These are phyloP conservation scores for Aspergillus candidus DNA, from an alignment of 2,329 filamentous ascomycete genomes.

Conservation along the genomic window DNA sequence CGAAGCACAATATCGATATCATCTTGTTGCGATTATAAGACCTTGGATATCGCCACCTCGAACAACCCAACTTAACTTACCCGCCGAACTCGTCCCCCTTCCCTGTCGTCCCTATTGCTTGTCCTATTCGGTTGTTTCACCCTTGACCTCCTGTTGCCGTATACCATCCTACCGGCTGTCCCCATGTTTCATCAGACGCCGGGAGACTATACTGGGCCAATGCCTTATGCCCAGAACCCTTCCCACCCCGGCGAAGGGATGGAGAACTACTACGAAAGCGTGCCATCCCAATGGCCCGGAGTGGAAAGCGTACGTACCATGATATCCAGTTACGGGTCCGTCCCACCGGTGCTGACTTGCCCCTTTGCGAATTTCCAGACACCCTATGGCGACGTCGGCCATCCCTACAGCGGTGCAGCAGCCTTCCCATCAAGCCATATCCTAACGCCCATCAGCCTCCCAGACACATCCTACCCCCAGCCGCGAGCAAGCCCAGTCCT, in stretches of 20 bases:
- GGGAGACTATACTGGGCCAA: constrained; percentile 16
- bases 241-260: constrained; percentile 22
- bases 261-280: constrained; percentile 22
- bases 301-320: constrained; percentile 26
- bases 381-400: constrained; percentile 21
- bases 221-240: constrained; percentile 22
- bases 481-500: constrained; percentile 30
- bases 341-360: constrained; percentile 10
- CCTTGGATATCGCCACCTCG: too few relatives aligned
- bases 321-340: not conserved
- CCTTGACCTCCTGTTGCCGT: constrained; percentile 12
- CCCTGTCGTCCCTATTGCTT: constrained; percentile 2
- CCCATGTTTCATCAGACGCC: constrained; percentile 23
- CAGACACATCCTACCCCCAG: constrained; percentile 29
- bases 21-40: too few relatives aligned
- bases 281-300: constrained; percentile 24
- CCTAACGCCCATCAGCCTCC: constrained; percentile 36
- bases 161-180: constrained; percentile 15
- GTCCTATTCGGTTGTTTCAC: constrained; percentile 22
- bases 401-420: constrained; percentile 30
- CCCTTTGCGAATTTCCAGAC: constrained; percentile 9
- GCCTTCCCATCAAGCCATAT: constrained; percentile 24
- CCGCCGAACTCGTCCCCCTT: too few relatives aligned
- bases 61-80: too few relatives aligned
- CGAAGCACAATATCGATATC: too few relatives aligned